These are phyloP conservation scores for Entonaema liquescens DNA, from an alignment of 495 filamentous ascomycete species.

Conservation along the genomic window DNA sequence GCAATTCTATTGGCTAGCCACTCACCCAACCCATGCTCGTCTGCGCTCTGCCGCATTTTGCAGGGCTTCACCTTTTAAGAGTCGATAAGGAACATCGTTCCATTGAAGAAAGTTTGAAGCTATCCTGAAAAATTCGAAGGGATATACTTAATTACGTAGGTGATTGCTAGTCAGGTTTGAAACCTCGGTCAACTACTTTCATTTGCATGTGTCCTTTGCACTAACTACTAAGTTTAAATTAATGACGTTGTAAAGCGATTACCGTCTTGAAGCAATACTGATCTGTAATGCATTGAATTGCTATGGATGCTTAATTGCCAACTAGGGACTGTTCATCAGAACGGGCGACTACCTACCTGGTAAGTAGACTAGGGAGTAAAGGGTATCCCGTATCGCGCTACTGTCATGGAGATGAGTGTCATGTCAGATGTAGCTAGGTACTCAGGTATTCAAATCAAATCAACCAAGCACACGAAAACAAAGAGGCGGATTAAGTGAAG, in stretches of 20 bases:
- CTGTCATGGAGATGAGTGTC: too few relatives aligned
- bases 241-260: not conserved
- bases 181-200: not conserved
- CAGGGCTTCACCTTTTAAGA: not conserved
- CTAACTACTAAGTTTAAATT: too few relatives aligned
- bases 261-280: not conserved
- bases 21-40: not conserved
- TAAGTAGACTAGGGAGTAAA: not conserved
- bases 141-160: not conserved
- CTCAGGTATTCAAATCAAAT: not conserved
- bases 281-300: not conserved
- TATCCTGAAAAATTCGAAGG: not conserved
- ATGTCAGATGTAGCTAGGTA: not conserved
- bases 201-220: not conserved
- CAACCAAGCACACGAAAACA: not conserved
- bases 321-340: not conserved
- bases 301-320: not conserved
- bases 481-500: not conserved
- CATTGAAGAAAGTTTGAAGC: not conserved
- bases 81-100: not conserved
- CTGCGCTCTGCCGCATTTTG: not conserved
- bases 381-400: not conserved
- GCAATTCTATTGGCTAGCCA: conserved; percentile 13
- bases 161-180: not conserved
- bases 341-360: too few relatives aligned